These are phyloP conservation scores for Clonostachys solani DNA, from an alignment of 2,329 filamentous ascomycete genomes.

Conservation along the genomic window DNA sequence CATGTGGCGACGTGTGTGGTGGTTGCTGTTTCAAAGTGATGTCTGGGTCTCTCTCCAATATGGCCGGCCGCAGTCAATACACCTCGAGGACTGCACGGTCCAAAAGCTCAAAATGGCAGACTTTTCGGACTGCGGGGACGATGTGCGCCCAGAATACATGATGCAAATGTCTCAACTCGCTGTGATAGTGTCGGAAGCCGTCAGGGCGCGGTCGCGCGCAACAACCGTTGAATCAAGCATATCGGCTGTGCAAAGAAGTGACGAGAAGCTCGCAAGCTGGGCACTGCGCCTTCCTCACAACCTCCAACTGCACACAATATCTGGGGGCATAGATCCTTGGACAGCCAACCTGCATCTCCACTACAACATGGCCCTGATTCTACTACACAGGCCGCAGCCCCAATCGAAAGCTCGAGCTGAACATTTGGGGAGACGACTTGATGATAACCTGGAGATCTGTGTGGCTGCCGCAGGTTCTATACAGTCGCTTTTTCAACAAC, in stretches of 20 bases:
- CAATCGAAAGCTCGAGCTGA: not conserved
- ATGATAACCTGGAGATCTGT: slow-evolving; percentile 19
- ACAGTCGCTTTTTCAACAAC: slow-evolving; percentile 17
- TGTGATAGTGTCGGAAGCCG: slow-evolving; percentile 38
- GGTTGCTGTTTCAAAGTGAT: slow-evolving; percentile 32
- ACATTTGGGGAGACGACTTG: slow-evolving; percentile 5
- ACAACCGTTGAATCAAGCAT: slow-evolving; percentile 12
- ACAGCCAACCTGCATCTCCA: not conserved
- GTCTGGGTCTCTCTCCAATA: slow-evolving; percentile 29
- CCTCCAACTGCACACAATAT: not conserved
- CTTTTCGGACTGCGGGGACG: slow-evolving; percentile 32
- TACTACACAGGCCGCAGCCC: not conserved
- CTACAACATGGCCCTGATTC: not conserved
- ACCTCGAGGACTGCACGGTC: slow-evolving; percentile 46
- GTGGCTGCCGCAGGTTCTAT: slow-evolving; percentile 17
- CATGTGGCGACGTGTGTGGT: slow-evolving; percentile 31
- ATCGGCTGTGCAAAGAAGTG: slow-evolving; percentile 20
- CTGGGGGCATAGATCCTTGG: not conserved
- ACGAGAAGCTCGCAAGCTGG: slow-evolving; percentile 6
- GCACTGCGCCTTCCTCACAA: slow-evolving; percentile 17
- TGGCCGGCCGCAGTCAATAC: slow-evolving; percentile 40
- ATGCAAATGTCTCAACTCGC: slow-evolving; percentile 44
- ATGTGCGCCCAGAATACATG: slow-evolving; percentile 31
- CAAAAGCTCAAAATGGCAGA: slow-evolving; percentile 33
- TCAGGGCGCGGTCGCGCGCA: slow-evolving; percentile 6